Evolutionary conservation across 768 basidiomycete genomes (phyloP).

Genomic region (Sutorius australiensis): DNA sequence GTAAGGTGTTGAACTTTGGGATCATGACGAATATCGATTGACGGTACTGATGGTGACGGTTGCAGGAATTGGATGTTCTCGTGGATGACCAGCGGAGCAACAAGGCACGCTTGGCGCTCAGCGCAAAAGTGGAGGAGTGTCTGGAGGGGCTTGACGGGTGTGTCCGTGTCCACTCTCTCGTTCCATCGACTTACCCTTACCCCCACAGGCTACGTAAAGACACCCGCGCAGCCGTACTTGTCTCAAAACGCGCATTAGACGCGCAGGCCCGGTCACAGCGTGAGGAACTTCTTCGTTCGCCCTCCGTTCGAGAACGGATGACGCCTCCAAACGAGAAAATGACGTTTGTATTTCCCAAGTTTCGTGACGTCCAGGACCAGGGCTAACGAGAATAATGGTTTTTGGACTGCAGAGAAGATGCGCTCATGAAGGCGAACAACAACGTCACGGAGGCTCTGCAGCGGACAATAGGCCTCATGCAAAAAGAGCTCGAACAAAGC

Average conservation of each 20-base stretch:
- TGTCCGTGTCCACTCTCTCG: conserved; percentile 17
- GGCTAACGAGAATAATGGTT: neutral
- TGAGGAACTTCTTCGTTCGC: conserved; percentile 64
- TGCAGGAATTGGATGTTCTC: conserved; percentile 61
- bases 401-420: conserved; percentile 60
- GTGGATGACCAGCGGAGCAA: conserved; percentile 70
- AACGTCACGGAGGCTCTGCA: conserved; percentile 86
- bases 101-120: conserved; percentile 47
- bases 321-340: conserved; percentile 49
- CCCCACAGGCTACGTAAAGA: conserved; percentile 53
- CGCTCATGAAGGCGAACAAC: conserved; percentile 82
- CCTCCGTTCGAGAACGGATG: conserved; percentile 47
- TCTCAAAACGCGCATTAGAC: conserved; percentile 74
- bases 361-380: neutral
- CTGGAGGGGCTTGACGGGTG: conserved; percentile 49
- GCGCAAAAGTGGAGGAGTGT: conserved; percentile 47
- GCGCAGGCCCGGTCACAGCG: conserved; percentile 52
- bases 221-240: conserved; percentile 61
- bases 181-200: conserved; percentile 6
- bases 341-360: conserved; percentile 41
- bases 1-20: conserved; percentile 28
- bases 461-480: conserved; percentile 82
- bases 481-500: conserved; percentile 86
- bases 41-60: neutral
- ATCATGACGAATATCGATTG: conserved; percentile 1